Base-by-base conservation (phyloP, 2,329 filamentous ascomycete genomes). In the Diplodia intermedia region DNA sequence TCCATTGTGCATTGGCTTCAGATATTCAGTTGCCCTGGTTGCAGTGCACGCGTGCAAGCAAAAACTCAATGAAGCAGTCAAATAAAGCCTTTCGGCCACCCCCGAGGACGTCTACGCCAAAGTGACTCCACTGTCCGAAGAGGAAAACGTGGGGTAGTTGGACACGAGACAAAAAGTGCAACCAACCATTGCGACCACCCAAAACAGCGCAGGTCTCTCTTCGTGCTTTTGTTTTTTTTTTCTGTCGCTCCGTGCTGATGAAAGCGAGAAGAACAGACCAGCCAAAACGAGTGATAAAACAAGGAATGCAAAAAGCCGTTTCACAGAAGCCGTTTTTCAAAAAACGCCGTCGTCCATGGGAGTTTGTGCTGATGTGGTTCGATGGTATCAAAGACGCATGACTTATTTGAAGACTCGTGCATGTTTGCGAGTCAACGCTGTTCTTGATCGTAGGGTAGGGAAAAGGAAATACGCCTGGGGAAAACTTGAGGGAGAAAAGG, bases 301-400 rank as follows among this genome's bases (percentile, higher is more conserved):
- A 31, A 55, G 33, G 9, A 53, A 55, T 20, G 31, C 31, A n/a
- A 38, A 36, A 55, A 55, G 53, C 53, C 31, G 29, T 38, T 54
- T 31, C 53, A 55, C 26, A 20, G 18, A 55, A 55, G 53, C 53
- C 53, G 29, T 55, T 55, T 55, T 55, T 33, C 15, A n/a, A 55
- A 47, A n/a, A 55, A 55, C 53, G 53, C 53, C 53, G 31, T 55
- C 11, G n/a, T 55, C 29, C 53, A 55, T 47, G 43, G 43, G 18
- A 20, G 43, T 47, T 18, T n/a, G 43, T 55, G 29, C 23, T 53
- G 23, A 12, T 31, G 50, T 18, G 50, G 29, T 29, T 53, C n/a
- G 53, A 55, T 33, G 53, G 31, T 36, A 55, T 38, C 29, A 33
- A 55, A 33, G 36, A 31, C 15, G 53, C 31, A 55, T 38, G 53